These are phyloP conservation scores for Neonectria neomacrospora DNA, from an alignment of 2,329 filamentous ascomycete genomes.

Conservation along the genomic window DNA sequence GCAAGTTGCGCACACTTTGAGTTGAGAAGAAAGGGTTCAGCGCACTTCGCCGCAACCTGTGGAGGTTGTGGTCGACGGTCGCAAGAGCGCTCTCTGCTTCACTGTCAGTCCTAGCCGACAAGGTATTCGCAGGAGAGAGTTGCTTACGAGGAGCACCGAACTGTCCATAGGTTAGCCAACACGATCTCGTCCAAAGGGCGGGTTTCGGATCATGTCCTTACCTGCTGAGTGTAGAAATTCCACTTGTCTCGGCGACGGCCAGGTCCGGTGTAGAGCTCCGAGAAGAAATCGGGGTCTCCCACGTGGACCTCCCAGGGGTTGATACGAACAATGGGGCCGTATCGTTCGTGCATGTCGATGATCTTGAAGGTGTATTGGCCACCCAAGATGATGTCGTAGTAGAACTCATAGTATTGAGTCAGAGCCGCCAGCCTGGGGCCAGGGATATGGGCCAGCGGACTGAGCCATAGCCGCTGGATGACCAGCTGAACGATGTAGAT, in stretches of 20 bases:
- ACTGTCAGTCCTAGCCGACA: slow-evolving; percentile 30
- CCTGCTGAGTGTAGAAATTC: slow-evolving; percentile 52
- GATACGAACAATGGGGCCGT: slow-evolving; percentile 55
- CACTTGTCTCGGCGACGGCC: slow-evolving; percentile 48
- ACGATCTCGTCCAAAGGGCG: not conserved
- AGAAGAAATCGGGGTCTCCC: slow-evolving; percentile 51
- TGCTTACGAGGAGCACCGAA: slow-evolving; percentile 50
- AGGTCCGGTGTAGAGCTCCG: slow-evolving; percentile 52
- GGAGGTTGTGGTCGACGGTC: slow-evolving; percentile 50
- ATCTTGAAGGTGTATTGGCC: slow-evolving; percentile 58
- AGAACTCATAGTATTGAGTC: slow-evolving; percentile 55
- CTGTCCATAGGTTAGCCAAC: slow-evolving; percentile 38
- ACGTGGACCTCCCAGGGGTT: slow-evolving; percentile 55
- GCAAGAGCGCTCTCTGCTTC: slow-evolving; percentile 49
- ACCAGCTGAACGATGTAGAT: slow-evolving; percentile 45
- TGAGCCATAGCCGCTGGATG: slow-evolving; percentile 50
- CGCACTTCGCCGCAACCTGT: slow-evolving; percentile 49
- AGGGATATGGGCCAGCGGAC: slow-evolving; percentile 53
- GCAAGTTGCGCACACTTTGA: slow-evolving; percentile 52
- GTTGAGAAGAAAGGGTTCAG: slow-evolving; percentile 53
- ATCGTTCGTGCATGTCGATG: slow-evolving; percentile 53
- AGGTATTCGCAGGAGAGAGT: slow-evolving; percentile 27
- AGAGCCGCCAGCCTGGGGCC: slow-evolving; percentile 54
- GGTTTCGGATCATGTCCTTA: slow-evolving; percentile 24
- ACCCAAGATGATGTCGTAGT: slow-evolving; percentile 55